Conservation (phyloP, 1,139 yeast species). For the Hanseniaspora sp. region DNA sequence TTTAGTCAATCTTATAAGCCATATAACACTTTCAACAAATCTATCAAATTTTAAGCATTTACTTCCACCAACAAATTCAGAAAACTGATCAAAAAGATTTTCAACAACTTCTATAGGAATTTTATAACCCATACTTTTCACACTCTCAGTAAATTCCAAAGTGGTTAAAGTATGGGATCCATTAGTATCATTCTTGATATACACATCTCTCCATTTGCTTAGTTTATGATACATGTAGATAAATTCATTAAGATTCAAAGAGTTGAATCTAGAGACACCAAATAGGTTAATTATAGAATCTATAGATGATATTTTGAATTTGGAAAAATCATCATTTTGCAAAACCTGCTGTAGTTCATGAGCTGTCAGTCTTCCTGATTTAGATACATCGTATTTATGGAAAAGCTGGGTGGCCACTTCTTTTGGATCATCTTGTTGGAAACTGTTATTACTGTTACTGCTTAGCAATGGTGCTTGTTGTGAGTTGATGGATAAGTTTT, state of each 20-base stretch:
- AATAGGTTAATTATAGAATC: constrained; percentile 29
- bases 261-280: constrained; percentile 30
- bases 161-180: constrained; percentile 27
- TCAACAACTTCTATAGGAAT: constrained; percentile 29
- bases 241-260: constrained; percentile 28
- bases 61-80: constrained; percentile 26
- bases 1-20: constrained; percentile 66
- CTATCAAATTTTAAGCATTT: constrained; percentile 67
- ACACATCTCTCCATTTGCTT: constrained; percentile 29
- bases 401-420: constrained; percentile 27
- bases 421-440: constrained; percentile 23
- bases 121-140: constrained; percentile 29
- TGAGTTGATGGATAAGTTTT: neutral
- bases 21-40: constrained; percentile 70
- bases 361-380: constrained; percentile 27
- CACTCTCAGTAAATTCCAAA: constrained; percentile 28
- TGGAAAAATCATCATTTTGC: constrained; percentile 29
- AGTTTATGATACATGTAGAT: constrained; percentile 28
- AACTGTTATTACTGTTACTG: neutral
- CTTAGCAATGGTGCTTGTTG: neutral
- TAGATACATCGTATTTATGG: constrained; percentile 26
- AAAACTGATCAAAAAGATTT: constrained; percentile 29
- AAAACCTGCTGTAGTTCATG: constrained; percentile 29
- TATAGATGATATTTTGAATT: constrained; percentile 28
- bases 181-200: constrained; percentile 31